Conservation (phyloP, 257 asterid species). For the Solanum medicagineum region DNA sequence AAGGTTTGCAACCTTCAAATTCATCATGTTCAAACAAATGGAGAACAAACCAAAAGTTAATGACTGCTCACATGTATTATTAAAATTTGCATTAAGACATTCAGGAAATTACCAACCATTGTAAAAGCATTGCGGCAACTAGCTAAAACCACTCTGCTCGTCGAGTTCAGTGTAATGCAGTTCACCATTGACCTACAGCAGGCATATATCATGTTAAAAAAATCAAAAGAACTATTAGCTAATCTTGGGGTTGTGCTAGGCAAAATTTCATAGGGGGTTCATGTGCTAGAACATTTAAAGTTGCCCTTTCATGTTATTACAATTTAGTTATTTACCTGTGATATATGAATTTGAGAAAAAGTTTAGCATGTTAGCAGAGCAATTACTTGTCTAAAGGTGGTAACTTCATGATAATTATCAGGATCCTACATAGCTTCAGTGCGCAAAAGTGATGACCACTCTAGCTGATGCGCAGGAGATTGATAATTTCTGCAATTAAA, state of each 20-base stretch:
- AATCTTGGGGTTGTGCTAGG: not conserved
- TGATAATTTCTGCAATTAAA: not conserved
- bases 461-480: not conserved
- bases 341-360: not conserved
- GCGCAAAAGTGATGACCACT: not conserved
- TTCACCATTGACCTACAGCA: slow-evolving; percentile 91
- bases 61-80: not conserved
- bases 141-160: slow-evolving; percentile 87
- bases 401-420: not conserved
- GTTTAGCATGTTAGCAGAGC: not conserved
- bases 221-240: not conserved
- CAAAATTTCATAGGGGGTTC: not conserved
- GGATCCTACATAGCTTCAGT: not conserved
- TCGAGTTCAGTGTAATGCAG: slow-evolving; percentile 83
- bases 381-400: not conserved
- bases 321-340: not conserved
- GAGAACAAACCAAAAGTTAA: not conserved
- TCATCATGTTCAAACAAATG: not conserved
- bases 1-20: slow-evolving; percentile 73
- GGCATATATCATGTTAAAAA: not conserved
- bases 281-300: not conserved
- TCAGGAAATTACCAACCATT: slow-evolving; percentile 46
- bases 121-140: slow-evolving; percentile 95
- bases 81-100: not conserved
- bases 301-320: not conserved